Base-by-base conservation (phyloP, 2,329 filamentous ascomycete species). In the Cytospora chrysosperma region DNA sequence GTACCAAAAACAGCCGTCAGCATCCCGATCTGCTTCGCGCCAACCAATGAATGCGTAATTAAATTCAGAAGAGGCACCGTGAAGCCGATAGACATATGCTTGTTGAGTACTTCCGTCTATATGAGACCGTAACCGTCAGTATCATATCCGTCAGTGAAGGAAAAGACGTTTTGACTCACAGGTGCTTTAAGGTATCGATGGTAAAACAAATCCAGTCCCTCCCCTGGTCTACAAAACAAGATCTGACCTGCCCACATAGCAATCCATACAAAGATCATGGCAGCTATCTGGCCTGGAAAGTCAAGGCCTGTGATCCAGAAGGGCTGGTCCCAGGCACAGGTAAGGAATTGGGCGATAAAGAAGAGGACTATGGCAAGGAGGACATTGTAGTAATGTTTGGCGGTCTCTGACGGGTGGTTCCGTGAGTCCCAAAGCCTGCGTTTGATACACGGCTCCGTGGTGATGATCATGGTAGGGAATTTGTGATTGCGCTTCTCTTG, bases 1-100 rank as follows among this genome's bases (percentile, higher is more conserved):
- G 40, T 66, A 83, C 81, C 63, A 59, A 82, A 83, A 32, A 76
- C 78, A 3, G 73, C 75, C 21, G 81, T 75, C 9, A 83, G 75
- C 21, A 76, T 69, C 6, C 75, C 80, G n/a, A 83, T 75, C 0
- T 67, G 70, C 61, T 72, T 71, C 3, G 62, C 66, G 21, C 71
- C 68, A 21, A 72, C 69, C 9, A 78, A 65, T 13, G 75, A 67
- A 8, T 76, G 65, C 2, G 70, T 68, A 47, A 77, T 76, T 17
- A 83, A 75, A 73, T 79, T 79, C 1, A 82, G 71, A 2, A 84
- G 75, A 0, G 82, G 82, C 2, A 83, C 75, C 0, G 79, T 78
- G 67, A 84, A 84, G 3, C 79, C 82, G 7, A 83, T 69, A 0
- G 81, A 81, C 67, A 84, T 77, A 68, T 84, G 79, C 3, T 75